phyloP scores from a whole-genome alignment of 2,329 filamentous ascomycete genomes.

The Aquanectria penicillioides region DNA sequence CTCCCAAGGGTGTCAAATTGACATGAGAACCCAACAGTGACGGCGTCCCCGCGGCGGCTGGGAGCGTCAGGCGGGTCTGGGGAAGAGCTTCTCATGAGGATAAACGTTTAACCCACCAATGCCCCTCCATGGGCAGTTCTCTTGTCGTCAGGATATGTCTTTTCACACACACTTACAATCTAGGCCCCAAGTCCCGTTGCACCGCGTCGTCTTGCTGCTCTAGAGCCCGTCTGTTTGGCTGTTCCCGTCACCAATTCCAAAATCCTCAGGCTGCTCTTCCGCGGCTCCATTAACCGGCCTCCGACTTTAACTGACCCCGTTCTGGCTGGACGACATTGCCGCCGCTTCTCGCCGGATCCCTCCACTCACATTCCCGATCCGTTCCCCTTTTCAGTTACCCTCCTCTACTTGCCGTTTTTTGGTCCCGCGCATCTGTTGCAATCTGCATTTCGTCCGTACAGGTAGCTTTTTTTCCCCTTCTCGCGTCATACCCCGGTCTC shows the following conservation, averaged over 20 bases:
- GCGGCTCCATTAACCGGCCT: neutral
- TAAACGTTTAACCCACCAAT: slow-evolving; percentile 41
- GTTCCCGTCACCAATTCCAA: no score
- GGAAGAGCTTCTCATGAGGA: slow-evolving; percentile 28
- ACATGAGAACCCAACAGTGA: no score
- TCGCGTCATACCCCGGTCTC: neutral
- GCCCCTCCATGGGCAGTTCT: slow-evolving; percentile 23
- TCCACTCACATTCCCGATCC: neutral
- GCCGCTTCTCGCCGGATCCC: neutral
- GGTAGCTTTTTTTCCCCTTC: neutral
- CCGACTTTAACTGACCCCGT: neutral
- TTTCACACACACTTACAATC: slow-evolving; percentile 6
- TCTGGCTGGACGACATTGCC: neutral
- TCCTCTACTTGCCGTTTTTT: slow-evolving; percentile 16
- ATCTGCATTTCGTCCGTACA: neutral
- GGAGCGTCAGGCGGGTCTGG: neutral
- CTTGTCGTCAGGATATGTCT: slow-evolving; percentile 3
- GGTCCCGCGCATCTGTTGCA: slow-evolving; percentile 2
- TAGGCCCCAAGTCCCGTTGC: neutral
- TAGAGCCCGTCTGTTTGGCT: no score
- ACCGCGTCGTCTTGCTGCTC: neutral
- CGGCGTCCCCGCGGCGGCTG: slow-evolving; percentile 9
- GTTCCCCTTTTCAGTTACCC: neutral
- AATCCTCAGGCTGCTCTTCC: neutral
- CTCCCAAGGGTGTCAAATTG: no score